These are phyloP conservation scores for Henckelia pumila DNA, from an alignment of 257 asterid genomes.

Conservation along the genomic window DNA sequence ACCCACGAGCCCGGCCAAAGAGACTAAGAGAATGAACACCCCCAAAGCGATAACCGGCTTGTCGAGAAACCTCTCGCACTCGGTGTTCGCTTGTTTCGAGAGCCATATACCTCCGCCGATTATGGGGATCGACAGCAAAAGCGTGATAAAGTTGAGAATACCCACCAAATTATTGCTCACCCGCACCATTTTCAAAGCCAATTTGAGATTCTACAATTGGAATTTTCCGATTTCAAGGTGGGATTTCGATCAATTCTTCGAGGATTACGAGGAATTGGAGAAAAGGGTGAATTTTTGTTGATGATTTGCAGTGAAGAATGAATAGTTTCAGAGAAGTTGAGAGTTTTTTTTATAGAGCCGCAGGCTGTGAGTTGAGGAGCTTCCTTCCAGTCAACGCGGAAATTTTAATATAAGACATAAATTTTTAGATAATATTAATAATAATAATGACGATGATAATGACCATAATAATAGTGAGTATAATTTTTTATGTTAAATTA, in stretches of 20 bases:
- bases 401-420: too few species aligned
- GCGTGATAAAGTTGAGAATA: constrained; percentile 56
- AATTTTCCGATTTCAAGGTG: background rate
- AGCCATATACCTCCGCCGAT: constrained; percentile 88
- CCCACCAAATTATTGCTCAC: constrained; percentile 74
- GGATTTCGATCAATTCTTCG: background rate
- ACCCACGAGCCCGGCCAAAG: constrained; percentile 80
- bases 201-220: background rate
- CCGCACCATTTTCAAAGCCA: constrained; percentile 47
- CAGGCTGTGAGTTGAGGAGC: too few species aligned
- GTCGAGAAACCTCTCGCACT: constrained; percentile 78
- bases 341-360: background rate
- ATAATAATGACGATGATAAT: too few species aligned
- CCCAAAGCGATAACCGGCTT: constrained; percentile 73
- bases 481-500: too few species aligned
- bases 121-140: constrained; percentile 75
- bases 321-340: too few species aligned
- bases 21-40: constrained; percentile 62
- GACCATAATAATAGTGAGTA: too few species aligned
- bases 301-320: background rate
- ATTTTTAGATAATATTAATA: too few species aligned
- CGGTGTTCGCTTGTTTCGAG: constrained; percentile 62
- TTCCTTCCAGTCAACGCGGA: background rate
- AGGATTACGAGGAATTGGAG: background rate
- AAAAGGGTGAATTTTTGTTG: background rate